Evolutionary conservation across 2,329 filamentous ascomycete species (phyloP).

Genomic region (Fusarium sacchari): DNA sequence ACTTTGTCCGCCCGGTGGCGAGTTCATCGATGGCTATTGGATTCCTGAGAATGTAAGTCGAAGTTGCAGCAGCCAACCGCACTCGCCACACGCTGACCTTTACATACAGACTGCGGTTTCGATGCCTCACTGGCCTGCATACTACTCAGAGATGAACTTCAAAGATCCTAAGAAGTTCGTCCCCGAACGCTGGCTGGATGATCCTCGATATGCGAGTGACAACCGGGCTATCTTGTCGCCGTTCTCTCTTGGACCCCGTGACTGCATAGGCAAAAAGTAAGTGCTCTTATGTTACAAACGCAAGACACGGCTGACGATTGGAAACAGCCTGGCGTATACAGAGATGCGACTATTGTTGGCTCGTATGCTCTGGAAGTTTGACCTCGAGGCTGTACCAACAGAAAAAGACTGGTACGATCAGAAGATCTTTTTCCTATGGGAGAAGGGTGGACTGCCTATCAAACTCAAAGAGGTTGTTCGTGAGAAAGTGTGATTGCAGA

Average conservation of each 20-base stretch:
- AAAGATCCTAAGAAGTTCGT: not conserved
- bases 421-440: not conserved
- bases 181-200: constrained; percentile 3
- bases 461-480: not conserved
- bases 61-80: rapidly evolving
- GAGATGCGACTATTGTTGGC: constrained; percentile 11
- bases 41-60: not conserved
- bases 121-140: not conserved
- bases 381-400: not conserved
- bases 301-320: not conserved
- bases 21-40: constrained; percentile 4
- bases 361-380: constrained; percentile 13
- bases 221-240: not conserved
- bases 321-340: not conserved
- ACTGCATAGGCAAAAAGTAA: constrained; percentile 17
- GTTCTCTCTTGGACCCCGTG: not conserved
- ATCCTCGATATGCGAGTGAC: not conserved
- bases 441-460: not conserved
- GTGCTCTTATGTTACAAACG: rapidly evolving
- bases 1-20: not conserved
- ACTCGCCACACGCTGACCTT: not conserved
- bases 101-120: not conserved
- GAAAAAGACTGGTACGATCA: not conserved
- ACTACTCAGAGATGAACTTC: not conserved
- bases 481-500: not conserved